phyloP scores from a whole-genome alignment of 2,329 filamentous ascomycete species.

The Zymoseptoria ardabiliae region DNA sequence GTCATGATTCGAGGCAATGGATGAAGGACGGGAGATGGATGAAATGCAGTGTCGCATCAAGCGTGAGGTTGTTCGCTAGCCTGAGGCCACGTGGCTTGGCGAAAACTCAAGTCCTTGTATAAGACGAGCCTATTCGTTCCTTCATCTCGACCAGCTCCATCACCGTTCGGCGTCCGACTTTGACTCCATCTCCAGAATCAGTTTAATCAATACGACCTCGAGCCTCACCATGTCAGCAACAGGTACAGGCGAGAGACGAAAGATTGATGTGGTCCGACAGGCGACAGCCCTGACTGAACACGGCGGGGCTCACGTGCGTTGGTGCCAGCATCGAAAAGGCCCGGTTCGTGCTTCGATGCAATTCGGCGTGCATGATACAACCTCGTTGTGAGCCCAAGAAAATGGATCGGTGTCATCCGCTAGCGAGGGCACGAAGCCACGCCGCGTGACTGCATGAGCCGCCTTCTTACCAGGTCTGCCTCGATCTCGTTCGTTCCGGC shows the following conservation, averaged over 20 bases:
- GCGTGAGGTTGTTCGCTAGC: not conserved
- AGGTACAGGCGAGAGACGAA: too few species aligned
- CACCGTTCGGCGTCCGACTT: not conserved
- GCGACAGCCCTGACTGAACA: too few species aligned
- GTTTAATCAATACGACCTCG: too few species aligned
- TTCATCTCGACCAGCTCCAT: not conserved
- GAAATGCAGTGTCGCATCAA: not conserved
- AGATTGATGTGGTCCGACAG: too few species aligned
- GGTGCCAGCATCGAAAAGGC: not conserved
- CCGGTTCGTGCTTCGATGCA: not conserved
- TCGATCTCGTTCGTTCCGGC: too few species aligned
- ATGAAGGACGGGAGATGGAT: not conserved
- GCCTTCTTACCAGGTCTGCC: not conserved
- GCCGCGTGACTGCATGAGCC: not conserved
- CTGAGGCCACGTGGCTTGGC: not conserved
- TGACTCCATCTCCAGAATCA: not conserved
- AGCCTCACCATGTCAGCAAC: too few species aligned
- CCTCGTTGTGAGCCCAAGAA: not conserved
- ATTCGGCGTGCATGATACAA: too few species aligned
- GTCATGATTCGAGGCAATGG: not conserved
- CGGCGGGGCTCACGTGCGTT: not conserved
- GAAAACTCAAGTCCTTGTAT: not conserved
- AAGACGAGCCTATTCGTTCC: not conserved
- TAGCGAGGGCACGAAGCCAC: not conserved
- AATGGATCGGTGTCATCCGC: not conserved